Evolutionary conservation across 768 basidiomycete species (phyloP).

Genomic region (Suillus sp.): DNA sequence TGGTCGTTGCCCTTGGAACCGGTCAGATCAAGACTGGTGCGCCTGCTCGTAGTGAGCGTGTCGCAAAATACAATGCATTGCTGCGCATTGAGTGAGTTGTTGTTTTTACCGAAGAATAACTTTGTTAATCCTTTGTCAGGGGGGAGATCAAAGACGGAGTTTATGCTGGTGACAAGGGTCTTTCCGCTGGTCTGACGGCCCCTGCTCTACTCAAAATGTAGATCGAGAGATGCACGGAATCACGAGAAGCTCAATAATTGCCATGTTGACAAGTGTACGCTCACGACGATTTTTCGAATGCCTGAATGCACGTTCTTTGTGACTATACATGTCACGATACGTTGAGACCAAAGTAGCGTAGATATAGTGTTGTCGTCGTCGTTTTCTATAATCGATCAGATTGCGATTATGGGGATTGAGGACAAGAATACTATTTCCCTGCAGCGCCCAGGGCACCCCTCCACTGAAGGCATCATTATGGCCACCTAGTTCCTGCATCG

Average conservation of each 20-base stretch:
- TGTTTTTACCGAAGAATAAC: slow-evolving; percentile 11
- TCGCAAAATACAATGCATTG: slow-evolving; percentile 90
- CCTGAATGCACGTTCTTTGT: background rate
- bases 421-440: background rate
- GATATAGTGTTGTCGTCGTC: background rate
- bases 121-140: slow-evolving; percentile 41
- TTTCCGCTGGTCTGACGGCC: slow-evolving; percentile 73
- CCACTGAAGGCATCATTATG: background rate
- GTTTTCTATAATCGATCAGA: background rate
- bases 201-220: slow-evolving; percentile 76
- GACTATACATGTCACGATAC: background rate
- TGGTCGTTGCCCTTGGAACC: slow-evolving; percentile 87
- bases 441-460: background rate
- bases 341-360: background rate
- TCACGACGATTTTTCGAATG: slow-evolving; percentile 18
- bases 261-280: slow-evolving; percentile 26
- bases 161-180: slow-evolving; percentile 78
- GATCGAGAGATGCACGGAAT: slow-evolving; percentile 14
- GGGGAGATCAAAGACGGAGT: slow-evolving; percentile 73
- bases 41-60: slow-evolving; percentile 93
- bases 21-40: slow-evolving; percentile 99
- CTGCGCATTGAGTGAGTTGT: slow-evolving; percentile 83
- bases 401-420: background rate
- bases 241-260: slow-evolving; percentile 17
- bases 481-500: background rate